Evolutionary conservation across 805 yeast genomes (phyloP).

Genomic region (Cyberlindnera misumaiensis): DNA sequence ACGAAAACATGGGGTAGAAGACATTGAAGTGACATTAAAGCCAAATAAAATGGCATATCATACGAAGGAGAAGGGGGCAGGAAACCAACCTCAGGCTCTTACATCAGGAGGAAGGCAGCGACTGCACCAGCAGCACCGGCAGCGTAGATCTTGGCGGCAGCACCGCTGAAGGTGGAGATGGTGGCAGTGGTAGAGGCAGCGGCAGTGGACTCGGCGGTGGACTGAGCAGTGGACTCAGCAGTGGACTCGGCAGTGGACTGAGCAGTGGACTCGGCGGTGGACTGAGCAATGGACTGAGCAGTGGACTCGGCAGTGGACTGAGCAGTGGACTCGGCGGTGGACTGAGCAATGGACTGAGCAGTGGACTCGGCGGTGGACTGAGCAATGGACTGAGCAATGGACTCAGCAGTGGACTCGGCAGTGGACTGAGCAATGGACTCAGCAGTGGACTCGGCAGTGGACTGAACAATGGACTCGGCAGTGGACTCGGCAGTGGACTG

Average conservation of each 20-base stretch:
- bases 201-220: neutral
- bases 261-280: neutral
- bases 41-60: neutral
- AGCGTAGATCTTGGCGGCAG: conserved; percentile 13
- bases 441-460: conserved; percentile 10
- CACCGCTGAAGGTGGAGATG: conserved; percentile 14
- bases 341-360: neutral
- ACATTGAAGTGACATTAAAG: too few relatives aligned
- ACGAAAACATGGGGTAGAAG: too few relatives aligned
- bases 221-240: neutral
- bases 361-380: conserved; percentile 4
- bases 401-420: conserved; percentile 6
- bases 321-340: neutral
- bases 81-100: neutral
- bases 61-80: neutral
- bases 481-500: conserved; percentile 8
- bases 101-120: conserved; percentile 10
- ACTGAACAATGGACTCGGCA: conserved; percentile 5
- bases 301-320: neutral
- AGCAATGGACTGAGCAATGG: conserved; percentile 3
- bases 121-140: conserved; percentile 13
- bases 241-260: neutral
- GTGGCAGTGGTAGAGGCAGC: conserved; percentile 7
- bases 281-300: neutral
- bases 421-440: conserved; percentile 9